Conservation (phyloP, 1,284 basidiomycete species). For the Sporisorium reilianum region DNA sequence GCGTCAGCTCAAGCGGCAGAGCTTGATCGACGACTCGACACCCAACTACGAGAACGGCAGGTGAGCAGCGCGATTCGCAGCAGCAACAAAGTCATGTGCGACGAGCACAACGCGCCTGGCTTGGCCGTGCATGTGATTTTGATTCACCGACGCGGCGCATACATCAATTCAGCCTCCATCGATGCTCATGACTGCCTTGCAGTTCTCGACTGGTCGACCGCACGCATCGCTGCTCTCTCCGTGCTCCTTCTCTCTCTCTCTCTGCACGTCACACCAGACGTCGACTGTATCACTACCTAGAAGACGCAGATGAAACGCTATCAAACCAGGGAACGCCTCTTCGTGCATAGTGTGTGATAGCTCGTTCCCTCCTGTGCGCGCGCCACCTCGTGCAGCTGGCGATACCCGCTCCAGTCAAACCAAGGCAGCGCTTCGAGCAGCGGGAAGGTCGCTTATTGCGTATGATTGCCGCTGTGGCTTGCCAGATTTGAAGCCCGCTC, state of each 20-base stretch:
- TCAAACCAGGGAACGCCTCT: constrained; percentile 2
- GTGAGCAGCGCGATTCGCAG: constrained; percentile 2
- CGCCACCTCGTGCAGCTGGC: constrained; percentile 8
- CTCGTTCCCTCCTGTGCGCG: background rate
- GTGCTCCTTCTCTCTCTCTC: background rate
- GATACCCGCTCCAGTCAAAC: constrained; percentile 14
- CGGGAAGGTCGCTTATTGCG: background rate
- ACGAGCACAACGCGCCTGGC: background rate
- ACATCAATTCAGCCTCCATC: background rate
- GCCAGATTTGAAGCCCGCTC: background rate
- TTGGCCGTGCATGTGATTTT: background rate
- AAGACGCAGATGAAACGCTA: constrained; percentile 12
- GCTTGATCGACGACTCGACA: constrained; percentile 45
- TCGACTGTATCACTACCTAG: constrained; percentile 42
- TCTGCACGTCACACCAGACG: constrained; percentile 4
- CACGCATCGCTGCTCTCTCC: background rate
- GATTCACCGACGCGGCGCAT: background rate
- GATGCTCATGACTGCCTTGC: too few relatives aligned
- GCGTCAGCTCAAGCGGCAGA: constrained; percentile 40
- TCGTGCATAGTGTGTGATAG: background rate
- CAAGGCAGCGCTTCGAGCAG: background rate
- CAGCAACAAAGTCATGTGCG: background rate
- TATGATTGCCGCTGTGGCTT: constrained; percentile 18
- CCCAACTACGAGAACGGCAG: constrained; percentile 23
- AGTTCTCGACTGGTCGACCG: too few relatives aligned